Conservation (phyloP, 2,329 filamentous ascomycete species). For the Gliomastix tumulicola region DNA sequence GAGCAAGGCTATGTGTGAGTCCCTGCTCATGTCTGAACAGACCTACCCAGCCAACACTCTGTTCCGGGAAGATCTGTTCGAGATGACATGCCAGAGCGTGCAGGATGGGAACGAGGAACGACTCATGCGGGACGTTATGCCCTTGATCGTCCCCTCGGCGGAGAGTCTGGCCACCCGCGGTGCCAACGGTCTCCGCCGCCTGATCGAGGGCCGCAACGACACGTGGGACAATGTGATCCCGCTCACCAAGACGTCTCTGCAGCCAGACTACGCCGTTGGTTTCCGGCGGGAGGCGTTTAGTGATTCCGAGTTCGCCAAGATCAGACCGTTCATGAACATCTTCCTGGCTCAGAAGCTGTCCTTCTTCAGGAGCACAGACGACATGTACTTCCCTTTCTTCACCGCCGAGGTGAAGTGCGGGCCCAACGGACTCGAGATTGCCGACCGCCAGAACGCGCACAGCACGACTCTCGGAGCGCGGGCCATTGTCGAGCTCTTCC, state of each 20-base stretch:
- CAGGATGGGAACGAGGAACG: slow-evolving; percentile 12
- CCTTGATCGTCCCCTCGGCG: slow-evolving; percentile 29
- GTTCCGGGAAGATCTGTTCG: slow-evolving; percentile 29
- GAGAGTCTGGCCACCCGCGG: slow-evolving; percentile 21
- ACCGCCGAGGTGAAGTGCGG: slow-evolving; percentile 37
- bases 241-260: slow-evolving; percentile 14
- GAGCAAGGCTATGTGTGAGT: slow-evolving; percentile 22
- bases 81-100: slow-evolving; percentile 21
- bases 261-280: slow-evolving; percentile 32
- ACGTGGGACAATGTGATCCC: slow-evolving; percentile 1
- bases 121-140: slow-evolving; percentile 28
- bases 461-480: slow-evolving; percentile 31
- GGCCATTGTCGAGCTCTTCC: slow-evolving; percentile 29
- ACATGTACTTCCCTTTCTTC: slow-evolving; percentile 40
- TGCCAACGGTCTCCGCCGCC: slow-evolving; percentile 16
- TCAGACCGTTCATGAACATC: slow-evolving; percentile 23
- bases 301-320: slow-evolving; percentile 23
- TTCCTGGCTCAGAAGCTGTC: slow-evolving; percentile 22
- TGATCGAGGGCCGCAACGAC: slow-evolving; percentile 23
- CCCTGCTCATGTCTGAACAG: slow-evolving; percentile 5
- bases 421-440: slow-evolving; percentile 20
- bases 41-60: slow-evolving; percentile 18
- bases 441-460: slow-evolving; percentile 27
- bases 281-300: slow-evolving; percentile 32
- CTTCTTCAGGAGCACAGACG: slow-evolving; percentile 34